A percentile compares a stretch with the other conserved stretches of the same genome.
phyloP scores from a whole-genome alignment of 208 protist genomes.

The Wallacemonas rigidus region DNA sequence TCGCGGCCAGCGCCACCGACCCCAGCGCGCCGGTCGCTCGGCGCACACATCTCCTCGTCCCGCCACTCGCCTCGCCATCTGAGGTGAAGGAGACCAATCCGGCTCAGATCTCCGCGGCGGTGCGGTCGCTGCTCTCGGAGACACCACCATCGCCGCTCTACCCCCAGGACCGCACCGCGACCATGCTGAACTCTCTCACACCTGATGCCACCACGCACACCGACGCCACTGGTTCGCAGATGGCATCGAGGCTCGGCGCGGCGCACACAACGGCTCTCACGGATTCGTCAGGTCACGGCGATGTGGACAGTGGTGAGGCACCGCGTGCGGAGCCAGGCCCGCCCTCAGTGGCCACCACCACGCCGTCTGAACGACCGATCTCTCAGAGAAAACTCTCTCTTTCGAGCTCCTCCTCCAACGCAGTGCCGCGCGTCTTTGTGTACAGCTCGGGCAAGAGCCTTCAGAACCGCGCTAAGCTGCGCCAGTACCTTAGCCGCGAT shows the following conservation, averaged over 20 bases:
- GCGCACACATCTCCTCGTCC: not conserved
- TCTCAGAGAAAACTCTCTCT: no score
- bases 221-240: not conserved
- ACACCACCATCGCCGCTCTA: conserved; percentile 9
- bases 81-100: not conserved
- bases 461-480: conserved; percentile 11
- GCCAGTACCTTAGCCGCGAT: conserved; percentile 7
- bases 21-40: not conserved
- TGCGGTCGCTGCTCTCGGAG: conserved; percentile 3
- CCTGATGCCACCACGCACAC: not conserved
- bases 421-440: not conserved
- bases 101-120: not conserved
- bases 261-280: no score
- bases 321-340: no score
- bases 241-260: not conserved
- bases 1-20: not conserved
- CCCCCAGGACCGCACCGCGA: conserved; percentile 3
- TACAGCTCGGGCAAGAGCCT: not conserved
- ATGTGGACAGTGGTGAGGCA: no score
- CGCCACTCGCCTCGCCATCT: not conserved
- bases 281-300: no score
- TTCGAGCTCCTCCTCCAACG: not conserved
- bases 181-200: conserved; percentile 1
- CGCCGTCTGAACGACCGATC: no score
- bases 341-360: no score